Conservation (phyloP, 2,329 filamentous ascomycete genomes). For the Cladosporium austrohemisphaericum region DNA sequence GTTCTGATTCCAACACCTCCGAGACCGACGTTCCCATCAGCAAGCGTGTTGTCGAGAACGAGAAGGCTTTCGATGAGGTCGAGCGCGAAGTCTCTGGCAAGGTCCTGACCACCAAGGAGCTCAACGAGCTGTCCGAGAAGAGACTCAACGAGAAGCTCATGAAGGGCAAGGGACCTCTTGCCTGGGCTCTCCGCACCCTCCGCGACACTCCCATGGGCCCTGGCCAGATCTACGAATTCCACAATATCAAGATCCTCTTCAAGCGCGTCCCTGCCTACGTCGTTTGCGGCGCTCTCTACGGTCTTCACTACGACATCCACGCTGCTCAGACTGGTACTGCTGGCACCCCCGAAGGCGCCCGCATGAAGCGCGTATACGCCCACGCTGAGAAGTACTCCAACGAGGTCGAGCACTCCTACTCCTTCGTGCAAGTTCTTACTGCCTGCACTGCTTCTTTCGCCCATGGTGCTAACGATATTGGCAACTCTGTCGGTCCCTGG, state of each 20-base stretch:
- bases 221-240: conserved; percentile 68
- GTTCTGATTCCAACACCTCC: background rate
- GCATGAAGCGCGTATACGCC: conserved; percentile 60
- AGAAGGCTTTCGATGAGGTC: conserved; percentile 35
- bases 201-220: conserved; percentile 69
- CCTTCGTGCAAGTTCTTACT: conserved; percentile 63
- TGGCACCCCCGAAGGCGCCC: conserved; percentile 68
- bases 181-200: conserved; percentile 76
- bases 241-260: conserved; percentile 62
- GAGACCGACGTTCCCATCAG: conserved; percentile 12
- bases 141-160: conserved; percentile 62
- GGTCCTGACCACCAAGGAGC: conserved; percentile 59
- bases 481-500: conserved; percentile 61
- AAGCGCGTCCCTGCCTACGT: conserved; percentile 68
- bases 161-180: conserved; percentile 63
- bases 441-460: conserved; percentile 71
- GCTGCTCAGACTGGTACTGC: conserved; percentile 65
- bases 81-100: conserved; percentile 33
- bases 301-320: conserved; percentile 79
- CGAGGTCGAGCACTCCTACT: conserved; percentile 60
- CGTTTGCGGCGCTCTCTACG: conserved; percentile 63
- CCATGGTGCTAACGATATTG: conserved; percentile 65
- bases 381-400: conserved; percentile 60
- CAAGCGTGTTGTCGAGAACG: conserved; percentile 31
- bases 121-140: conserved; percentile 55